phyloP scores from a whole-genome alignment of 345 rosid genomes.

The Acer campestre region DNA sequence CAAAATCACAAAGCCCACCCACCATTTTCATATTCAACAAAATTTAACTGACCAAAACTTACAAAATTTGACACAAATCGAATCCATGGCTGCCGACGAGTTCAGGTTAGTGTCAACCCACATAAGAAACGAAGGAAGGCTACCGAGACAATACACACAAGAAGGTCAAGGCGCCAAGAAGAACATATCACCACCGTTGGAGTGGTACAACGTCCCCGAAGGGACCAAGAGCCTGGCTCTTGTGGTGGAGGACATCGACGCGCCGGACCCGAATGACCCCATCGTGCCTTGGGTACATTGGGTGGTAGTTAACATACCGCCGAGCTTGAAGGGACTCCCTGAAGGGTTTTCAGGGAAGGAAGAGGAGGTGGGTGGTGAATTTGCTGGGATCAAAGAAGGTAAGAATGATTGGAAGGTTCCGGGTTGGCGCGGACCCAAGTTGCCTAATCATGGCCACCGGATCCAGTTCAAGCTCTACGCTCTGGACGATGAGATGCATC shows the following conservation, averaged over 20 bases:
- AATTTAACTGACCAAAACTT: not conserved
- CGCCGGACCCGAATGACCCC: conserved; percentile 61
- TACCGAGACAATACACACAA: conserved; percentile 68
- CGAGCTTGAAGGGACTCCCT: conserved; percentile 60
- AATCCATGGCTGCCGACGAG: conserved; percentile 44
- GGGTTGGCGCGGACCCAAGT: conserved; percentile 71
- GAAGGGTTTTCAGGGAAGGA: conserved; percentile 73
- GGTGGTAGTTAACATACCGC: conserved; percentile 75
- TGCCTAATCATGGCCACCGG: conserved; percentile 65
- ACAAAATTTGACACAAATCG: not conserved
- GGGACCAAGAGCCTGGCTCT: conserved; percentile 66
- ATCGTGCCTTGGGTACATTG: conserved; percentile 80
- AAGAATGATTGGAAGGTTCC: conserved; percentile 70
- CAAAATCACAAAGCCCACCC: not conserved
- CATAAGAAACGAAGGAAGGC: conserved; percentile 54
- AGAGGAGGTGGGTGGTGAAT: conserved; percentile 42
- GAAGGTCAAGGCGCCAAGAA: conserved; percentile 75
- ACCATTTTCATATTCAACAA: too few relatives aligned
- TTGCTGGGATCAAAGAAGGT: conserved; percentile 61
- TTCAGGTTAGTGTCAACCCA: conserved; percentile 62
- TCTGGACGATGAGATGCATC: conserved; percentile 47
- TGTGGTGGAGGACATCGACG: conserved; percentile 83
- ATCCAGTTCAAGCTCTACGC: conserved; percentile 75
- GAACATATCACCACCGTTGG: conserved; percentile 57
- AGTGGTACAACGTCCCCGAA: conserved; percentile 79